Base-by-base conservation (phyloP, 2,329 filamentous ascomycete species). In the Cercospora beticola region DNA sequence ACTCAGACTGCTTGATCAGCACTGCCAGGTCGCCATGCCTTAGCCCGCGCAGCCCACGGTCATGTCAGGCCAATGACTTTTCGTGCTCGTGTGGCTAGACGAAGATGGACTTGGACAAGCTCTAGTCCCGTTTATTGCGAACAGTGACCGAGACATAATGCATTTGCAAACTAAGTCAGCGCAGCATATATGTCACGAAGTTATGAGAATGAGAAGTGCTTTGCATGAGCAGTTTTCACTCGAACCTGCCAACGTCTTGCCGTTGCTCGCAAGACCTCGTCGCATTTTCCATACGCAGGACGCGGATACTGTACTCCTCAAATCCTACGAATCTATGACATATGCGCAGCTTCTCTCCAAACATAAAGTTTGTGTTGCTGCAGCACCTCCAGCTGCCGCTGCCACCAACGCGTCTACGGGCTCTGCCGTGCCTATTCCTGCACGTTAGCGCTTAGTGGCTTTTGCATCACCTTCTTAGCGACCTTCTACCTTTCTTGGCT, bases 401-500 rank as follows among this genome's bases (percentile, higher is more conserved):
- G 21, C 46, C 46, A 23, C 46, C 46, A 52, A 21, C 46, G 9
- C 3, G n/a, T 52, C 46, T 36, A 36, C 57, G 30, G 30, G 57
- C 57, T 33, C 46, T 40, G 57, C 57, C 57, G 57, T 36, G 28
- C n/a, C 26, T 60, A 40, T 33, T 18, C 30, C 30, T 60, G 57
- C 57, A 18, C 30, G 3, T 21, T 36, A 36, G 57, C 57, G 57
- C 26, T 21, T 60, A 60, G 57, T 59, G 30, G 57, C 57, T 60
- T 60, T 36, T 31, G 30, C 56, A 33, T 31, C 57, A 40, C 31
- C n/a, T 18, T n/a, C 57, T 59, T 59, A 26, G 56, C 56, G 56
- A 59, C 56, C 57, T 60, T 58, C 57, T 31, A 14, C 30, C 57
- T 60, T 60, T 36, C 57, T 60, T 60, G 57, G 57, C 57, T 36